Conservation (phyloP, 345 rosid genomes). For the Clarkia xantiana region DNA sequence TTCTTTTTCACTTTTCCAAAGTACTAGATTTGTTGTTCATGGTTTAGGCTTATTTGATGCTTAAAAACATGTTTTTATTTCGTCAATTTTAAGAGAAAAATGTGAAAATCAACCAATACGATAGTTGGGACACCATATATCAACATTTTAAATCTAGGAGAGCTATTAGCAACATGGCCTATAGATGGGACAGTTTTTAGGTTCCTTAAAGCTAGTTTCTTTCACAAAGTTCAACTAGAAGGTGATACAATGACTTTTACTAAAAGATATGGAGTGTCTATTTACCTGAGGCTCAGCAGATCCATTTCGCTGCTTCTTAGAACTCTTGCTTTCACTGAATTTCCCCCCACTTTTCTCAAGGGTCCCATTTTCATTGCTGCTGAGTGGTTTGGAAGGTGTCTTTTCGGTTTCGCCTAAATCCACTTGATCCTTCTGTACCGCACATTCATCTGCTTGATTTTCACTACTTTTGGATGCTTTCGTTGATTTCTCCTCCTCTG, state of each 20-base stretch:
- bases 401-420: constrained; percentile 6
- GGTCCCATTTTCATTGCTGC: constrained; percentile 20
- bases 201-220: too few species aligned
- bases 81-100: too few species aligned
- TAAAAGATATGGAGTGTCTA: background rate
- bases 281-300: constrained; percentile 42
- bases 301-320: constrained; percentile 29
- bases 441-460: background rate
- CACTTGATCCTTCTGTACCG: too few species aligned
- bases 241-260: background rate
- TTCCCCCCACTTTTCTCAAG: constrained; percentile 22
- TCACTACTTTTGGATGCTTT: constrained; percentile 11
- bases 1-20: too few species aligned
- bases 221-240: background rate
- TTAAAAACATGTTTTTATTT: too few species aligned
- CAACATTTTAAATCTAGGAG: too few species aligned
- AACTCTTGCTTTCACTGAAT: constrained; percentile 22
- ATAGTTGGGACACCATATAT: too few species aligned
- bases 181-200: too few species aligned
- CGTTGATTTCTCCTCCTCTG: constrained; percentile 11
- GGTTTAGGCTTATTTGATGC: too few species aligned
- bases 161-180: too few species aligned
- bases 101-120: too few species aligned
- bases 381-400: constrained; percentile 20
- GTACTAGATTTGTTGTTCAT: too few species aligned